These are phyloP conservation scores for Debaryomyces nepalensis DNA, from an alignment of 1,139 yeast species.

Conservation along the genomic window DNA sequence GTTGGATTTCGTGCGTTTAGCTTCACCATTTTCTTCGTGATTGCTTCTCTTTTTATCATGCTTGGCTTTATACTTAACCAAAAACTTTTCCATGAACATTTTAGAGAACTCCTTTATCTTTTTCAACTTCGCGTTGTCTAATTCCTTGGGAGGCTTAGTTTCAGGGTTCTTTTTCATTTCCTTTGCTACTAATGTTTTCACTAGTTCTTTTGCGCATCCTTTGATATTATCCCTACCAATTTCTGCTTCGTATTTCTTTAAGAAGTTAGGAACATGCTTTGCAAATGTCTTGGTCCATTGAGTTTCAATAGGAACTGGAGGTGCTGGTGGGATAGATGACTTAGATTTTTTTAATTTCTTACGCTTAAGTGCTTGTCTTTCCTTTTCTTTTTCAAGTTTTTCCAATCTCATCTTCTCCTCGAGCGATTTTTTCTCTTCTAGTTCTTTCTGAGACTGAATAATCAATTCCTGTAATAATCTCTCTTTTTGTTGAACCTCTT, in stretches of 20 bases:
- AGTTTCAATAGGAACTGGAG: constrained; percentile 30
- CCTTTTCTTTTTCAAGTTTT: constrained; percentile 16
- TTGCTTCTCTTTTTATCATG: constrained; percentile 31
- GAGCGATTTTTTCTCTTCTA: constrained; percentile 24
- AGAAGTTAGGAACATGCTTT: constrained; percentile 73
- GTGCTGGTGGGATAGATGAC: constrained; percentile 15
- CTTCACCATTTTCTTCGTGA: constrained; percentile 12
- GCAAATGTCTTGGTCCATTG: constrained; percentile 74
- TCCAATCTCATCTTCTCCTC: constrained; percentile 20
- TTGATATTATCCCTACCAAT: constrained; percentile 77
- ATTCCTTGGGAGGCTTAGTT: constrained; percentile 55
- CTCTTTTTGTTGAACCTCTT: constrained; percentile 38
- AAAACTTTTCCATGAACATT: constrained; percentile 75
- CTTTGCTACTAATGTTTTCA: constrained; percentile 62
- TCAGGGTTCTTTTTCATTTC: constrained; percentile 56
- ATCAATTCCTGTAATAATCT: constrained; percentile 43
- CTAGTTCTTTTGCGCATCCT: constrained; percentile 79
- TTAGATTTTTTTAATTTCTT: constrained; percentile 18
- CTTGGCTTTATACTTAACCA: constrained; percentile 55
- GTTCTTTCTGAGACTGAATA: constrained; percentile 37
- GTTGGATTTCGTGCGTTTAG: not conserved
- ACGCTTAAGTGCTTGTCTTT: constrained; percentile 17
- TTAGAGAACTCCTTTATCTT: constrained; percentile 70
- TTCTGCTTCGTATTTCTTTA: constrained; percentile 66
- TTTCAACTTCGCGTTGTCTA: constrained; percentile 64